Base-by-base conservation (phyloP, 116 monocot species). In the Posidonia oceanica region DNA sequence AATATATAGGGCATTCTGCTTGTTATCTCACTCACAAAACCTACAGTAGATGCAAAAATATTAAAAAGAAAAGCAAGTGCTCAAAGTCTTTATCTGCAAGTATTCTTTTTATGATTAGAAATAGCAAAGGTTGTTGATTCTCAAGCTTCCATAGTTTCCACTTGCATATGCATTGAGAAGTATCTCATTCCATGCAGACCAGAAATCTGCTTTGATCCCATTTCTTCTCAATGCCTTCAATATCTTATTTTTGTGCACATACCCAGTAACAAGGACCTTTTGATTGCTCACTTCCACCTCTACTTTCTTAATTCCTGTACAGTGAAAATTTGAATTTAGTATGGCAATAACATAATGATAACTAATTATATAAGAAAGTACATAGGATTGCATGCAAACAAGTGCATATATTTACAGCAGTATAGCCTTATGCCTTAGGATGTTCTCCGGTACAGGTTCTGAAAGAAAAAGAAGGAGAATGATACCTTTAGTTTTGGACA, bases 401-500 rank as follows among this genome's bases (percentile, higher is more conserved):
- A 10, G 2, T 5, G 8, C 12, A 48, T 48, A 48, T 29, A 48
- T 48, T 2, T 48, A 48, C 1, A 10, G 48, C 48, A 48, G 4
- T 44, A 44, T 44, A 48, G 7, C 12, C 48, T 29, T 48, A 4
- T 48, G 7, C 48, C 8, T 48, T 48, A 10, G 11, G 8, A 48
- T 48, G 1, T 48, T 48, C 7, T 6, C 8, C 11, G 8, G 48
- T 12, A 48, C 48, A 48, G 48, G 48, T 48, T 48, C 48, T 48
- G 48, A 48, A 8, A 44, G 7, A 61, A 61, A 0, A 14, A 36
- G 61, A 13, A 29, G 18, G 13, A 2, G 13, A 23, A 3, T 14
- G 52, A 41, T 70, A 87, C 94, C 94, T 82, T 83, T 94, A 55
- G 89, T 69, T 83, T 83, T 94, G 74, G 94, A 94, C 64, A 94